A percentile compares a stretch with the other conserved stretches of the same genome.
Conservation (phyloP, 345 rosid species). For the Eucalyptus sp. region DNA sequence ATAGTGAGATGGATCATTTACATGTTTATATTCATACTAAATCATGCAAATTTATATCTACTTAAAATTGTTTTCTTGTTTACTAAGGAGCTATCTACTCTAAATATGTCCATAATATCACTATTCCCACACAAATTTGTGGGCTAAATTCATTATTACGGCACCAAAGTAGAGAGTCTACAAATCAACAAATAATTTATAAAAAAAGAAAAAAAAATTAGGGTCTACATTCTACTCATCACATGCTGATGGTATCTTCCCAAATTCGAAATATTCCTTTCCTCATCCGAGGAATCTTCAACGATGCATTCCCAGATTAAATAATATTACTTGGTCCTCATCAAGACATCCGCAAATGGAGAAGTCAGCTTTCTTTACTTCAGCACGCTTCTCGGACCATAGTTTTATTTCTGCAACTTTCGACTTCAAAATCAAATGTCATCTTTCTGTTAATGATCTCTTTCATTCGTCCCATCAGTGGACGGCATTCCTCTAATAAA, state of each 20-base stretch:
- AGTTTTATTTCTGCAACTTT: background rate
- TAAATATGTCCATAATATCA: background rate
- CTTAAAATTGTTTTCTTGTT: background rate
- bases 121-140: background rate
- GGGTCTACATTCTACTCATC: background rate
- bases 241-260: background rate
- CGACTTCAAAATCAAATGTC: background rate
- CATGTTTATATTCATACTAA: background rate
- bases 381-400: background rate
- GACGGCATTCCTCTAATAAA: background rate
- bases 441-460: background rate
- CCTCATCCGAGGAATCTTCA: background rate
- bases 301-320: background rate
- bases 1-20: background rate
- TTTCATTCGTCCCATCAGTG: background rate
- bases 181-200: background rate
- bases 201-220: accelerated
- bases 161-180: background rate
- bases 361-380: background rate
- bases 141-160: background rate
- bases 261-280: background rate
- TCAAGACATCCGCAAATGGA: background rate
- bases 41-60: background rate
- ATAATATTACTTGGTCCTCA: background rate
- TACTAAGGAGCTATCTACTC: background rate